Percentiles rank a stretch among this genome's conserved stretches.
phyloP scores from a whole-genome alignment of 352 stramenopile genomes.

The Globisporangium yorkense region DNA sequence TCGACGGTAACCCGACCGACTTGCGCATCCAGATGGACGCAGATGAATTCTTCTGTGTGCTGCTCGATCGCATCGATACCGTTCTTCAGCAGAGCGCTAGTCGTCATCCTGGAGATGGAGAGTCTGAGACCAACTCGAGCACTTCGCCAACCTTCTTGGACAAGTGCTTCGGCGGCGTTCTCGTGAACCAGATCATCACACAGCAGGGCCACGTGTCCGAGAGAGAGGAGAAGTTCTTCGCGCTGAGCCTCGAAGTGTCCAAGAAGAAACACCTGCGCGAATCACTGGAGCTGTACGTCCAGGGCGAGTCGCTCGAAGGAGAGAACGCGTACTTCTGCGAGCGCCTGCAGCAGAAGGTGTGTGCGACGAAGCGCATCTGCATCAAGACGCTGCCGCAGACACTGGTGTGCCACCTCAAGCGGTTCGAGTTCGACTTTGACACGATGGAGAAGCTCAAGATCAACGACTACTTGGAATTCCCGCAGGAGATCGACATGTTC shows the following conservation, averaged over 20 bases:
- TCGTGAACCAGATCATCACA: conserved; percentile 84
- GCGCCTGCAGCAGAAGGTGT: conserved; percentile 57
- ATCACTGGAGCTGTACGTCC: conserved; percentile 62
- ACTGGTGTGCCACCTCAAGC: conserved; percentile 81
- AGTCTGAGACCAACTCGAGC: not conserved
- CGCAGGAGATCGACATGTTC: conserved; percentile 85
- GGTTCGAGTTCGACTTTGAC: conserved; percentile 89
- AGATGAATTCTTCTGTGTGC: conserved; percentile 75
- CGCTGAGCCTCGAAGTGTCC: conserved; percentile 72
- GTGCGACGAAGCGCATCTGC: conserved; percentile 76
- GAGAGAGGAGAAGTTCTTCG: conserved; percentile 81
- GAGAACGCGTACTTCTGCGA: conserved; percentile 83
- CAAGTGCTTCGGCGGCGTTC: conserved; percentile 59
- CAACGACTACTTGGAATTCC: conserved; percentile 83
- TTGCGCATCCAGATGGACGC: conserved; percentile 78
- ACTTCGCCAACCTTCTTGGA: conserved; percentile 18
- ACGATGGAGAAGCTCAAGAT: conserved; percentile 88
- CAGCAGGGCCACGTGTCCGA: conserved; percentile 73
- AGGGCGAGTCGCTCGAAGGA: conserved; percentile 67
- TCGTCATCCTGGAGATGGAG: not conserved
- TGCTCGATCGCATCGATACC: conserved; percentile 75
- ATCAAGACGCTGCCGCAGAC: conserved; percentile 74
- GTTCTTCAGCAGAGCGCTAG: conserved; percentile 1
- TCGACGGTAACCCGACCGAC: conserved; percentile 70
- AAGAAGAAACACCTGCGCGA: conserved; percentile 59